Percentiles rank a stretch among this genome's conserved stretches.
These are phyloP conservation scores for Cladophialophora exuberans DNA, from an alignment of 2,329 filamentous ascomycete genomes.

Conservation along the genomic window DNA sequence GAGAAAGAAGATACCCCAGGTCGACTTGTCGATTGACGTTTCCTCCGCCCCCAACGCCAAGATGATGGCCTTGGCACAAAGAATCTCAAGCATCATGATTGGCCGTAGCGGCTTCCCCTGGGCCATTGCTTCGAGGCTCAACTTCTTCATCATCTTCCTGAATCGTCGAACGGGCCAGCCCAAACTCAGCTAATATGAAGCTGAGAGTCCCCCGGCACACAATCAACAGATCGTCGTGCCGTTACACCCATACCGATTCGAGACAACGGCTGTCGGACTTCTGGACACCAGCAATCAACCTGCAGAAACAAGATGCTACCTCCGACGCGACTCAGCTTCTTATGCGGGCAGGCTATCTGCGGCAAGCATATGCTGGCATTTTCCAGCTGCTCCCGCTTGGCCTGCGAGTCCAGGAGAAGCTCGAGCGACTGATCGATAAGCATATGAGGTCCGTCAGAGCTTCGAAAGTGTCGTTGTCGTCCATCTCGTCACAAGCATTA, in stretches of 20 bases:
- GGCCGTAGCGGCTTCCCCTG: neutral
- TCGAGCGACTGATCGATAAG: constrained; percentile 82
- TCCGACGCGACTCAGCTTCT: constrained; percentile 30
- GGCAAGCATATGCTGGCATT: constrained; percentile 83
- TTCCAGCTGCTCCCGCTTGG: constrained; percentile 92
- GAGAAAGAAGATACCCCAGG: too few species aligned
- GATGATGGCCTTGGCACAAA: neutral
- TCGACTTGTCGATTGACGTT: neutral
- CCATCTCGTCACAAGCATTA: constrained; percentile 79
- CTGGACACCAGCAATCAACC: constrained; percentile 30
- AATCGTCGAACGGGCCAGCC: too few species aligned
- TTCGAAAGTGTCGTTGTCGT: constrained; percentile 80
- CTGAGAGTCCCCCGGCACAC: too few species aligned
- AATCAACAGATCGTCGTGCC: neutral
- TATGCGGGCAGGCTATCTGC: constrained; percentile 68
- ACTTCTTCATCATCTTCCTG: too few species aligned
- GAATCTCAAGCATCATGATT: neutral
- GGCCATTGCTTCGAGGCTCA: too few species aligned
- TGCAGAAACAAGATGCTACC: constrained; percentile 28
- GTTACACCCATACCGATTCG: constrained; percentile 16
- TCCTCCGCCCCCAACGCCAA: neutral
- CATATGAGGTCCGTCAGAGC: constrained; percentile 80
- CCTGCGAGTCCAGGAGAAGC: constrained; percentile 81
- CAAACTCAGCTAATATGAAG: neutral
- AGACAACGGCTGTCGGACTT: constrained; percentile 28